A percentile compares a stretch with the other conserved stretches of the same genome.
Evolutionary conservation across 1,139 yeast species (phyloP).

Genomic region (Entelexis sorbosivorans): DNA sequence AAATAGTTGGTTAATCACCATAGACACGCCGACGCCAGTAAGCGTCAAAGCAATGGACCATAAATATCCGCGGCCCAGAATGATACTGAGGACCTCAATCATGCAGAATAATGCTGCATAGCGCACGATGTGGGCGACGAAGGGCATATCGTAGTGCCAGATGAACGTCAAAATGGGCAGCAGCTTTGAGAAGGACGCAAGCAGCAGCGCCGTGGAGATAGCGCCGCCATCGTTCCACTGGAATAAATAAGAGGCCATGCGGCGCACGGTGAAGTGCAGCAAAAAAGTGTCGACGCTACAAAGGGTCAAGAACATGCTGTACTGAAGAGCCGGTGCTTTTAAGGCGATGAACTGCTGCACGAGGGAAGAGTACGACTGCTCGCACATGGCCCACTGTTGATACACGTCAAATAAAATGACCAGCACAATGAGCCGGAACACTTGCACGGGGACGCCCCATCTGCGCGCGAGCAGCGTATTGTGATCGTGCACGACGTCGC

Average conservation of each 20-base stretch:
- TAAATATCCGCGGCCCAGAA: constrained; percentile 38
- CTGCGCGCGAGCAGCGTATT: not conserved
- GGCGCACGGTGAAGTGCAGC: constrained; percentile 44
- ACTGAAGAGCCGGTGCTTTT: constrained; percentile 44
- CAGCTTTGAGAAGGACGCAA: constrained; percentile 67
- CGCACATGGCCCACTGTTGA: constrained; percentile 84
- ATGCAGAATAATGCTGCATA: constrained; percentile 52
- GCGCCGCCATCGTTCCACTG: constrained; percentile 35
- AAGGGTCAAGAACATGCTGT: constrained; percentile 51
- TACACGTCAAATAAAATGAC: constrained; percentile 81
- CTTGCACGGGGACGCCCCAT: constrained; percentile 3
- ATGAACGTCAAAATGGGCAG: constrained; percentile 91
- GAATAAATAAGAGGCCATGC: constrained; percentile 33
- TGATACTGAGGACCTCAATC: constrained; percentile 53
- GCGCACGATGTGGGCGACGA: constrained; percentile 51
- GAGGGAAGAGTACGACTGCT: constrained; percentile 33
- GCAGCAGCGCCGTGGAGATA: constrained; percentile 55
- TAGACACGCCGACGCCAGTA: constrained; percentile 19
- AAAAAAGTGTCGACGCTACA: constrained; percentile 50
- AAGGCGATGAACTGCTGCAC: constrained; percentile 12
- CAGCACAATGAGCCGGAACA: constrained; percentile 45
- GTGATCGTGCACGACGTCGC: not conserved
- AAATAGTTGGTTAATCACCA: not conserved
- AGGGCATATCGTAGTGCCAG: constrained; percentile 85
- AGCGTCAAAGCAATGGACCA: constrained; percentile 30